Evolutionary conservation across 2,329 filamentous ascomycete species (phyloP), one percentile per base, ranked within the genome.

Genomic region (Neocatenulostroma microsporum): DNA sequence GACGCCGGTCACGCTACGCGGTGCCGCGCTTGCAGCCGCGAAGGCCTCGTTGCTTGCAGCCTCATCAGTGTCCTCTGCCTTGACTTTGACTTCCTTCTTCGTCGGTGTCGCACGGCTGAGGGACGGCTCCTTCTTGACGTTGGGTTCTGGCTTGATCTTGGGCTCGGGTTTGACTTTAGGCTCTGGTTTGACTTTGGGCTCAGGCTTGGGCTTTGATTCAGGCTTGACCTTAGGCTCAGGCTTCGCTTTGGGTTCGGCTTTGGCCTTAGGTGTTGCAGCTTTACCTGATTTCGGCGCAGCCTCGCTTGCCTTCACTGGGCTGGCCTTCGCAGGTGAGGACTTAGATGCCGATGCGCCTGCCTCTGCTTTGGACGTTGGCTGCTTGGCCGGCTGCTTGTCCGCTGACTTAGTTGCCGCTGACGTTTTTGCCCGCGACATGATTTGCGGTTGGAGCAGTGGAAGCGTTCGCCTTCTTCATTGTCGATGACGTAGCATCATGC

Each of bases 1-100:
- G 3, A 56, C 53, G 7, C 71, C 69, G 32, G 69, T 71, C 11
- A 73, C 46, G 3, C 44, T 48, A 35, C 23, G 32, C 11, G 24
- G 24, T 8, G 13, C 32, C 10, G 31, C 19, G 23, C 42, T 21
- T 21, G 42, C 41, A n/a, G 28, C 25, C 21, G 26, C 21, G 21
- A 42, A 40, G 14, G 42, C 36, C 26, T 42, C 33, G 25, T 43
- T 45, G 11, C 50, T 43, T n/a, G n/a, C n/a, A n/a, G n/a, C n/a
- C n/a, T n/a, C n/a, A n/a, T n/a, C n/a, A n/a, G n/a, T n/a, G n/a
- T n/a, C n/a, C 17, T 39, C 37, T n/a, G 31, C 13, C 27, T 39
- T 35, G 34, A 42, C 41, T 24, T 39, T 30, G 19, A 37, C 24
- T 33, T 45, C 33, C 15, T 31, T 23, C 26, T 51, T 38, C 23